Evolutionary conservation across 768 basidiomycete genomes (phyloP), one percentile per base, ranked within the genome.

Genomic region (Lentinula raphanica): DNA sequence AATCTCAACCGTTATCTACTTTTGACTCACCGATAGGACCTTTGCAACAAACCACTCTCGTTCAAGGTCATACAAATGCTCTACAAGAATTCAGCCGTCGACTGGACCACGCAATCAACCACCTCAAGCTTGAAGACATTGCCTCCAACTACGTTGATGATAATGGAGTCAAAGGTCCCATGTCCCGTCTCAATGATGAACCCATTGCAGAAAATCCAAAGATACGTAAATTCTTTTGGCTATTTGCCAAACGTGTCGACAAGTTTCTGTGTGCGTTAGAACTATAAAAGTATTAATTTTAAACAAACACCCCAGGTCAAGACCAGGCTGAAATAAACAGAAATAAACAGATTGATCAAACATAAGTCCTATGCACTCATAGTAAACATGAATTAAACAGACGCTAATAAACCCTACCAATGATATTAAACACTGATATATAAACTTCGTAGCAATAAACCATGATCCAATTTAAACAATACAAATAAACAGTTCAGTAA

Each of bases 51-150:
- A 62, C 60, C 0, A 63, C 64, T 0, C 45, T 77, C 0, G 71
- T 70, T 0, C 71, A 71, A 66, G 76, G 75, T 0, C 67, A 63
- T 28, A 72, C 72, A 3, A 75, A 76, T 40, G 63, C 65, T 0
- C 62, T 72, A 0, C 68, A 68, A 0, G 71, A 76, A 35, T 76
- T 75, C 51, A 71, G 76, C 27, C 25, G 60, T 2, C 63, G 65
- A 38, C 19, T 56, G 2, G 8, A 32, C 0, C 66, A 67, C 39
- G 55, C 61, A 1, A 49, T 68, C n/a, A n/a, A n/a, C n/a, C n/a
- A 4, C 38, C 55, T 19, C 39, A 27, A 1, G 60, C 62, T 32
- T 32, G n/a, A n/a, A 50, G 0, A 61, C 49, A 3, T 58, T 57
- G 6, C 61, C 62, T 0, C 46, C 56, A 6, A 11, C 1, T 71